Evolutionary conservation across 2,329 filamentous ascomycete species (phyloP), one percentile per base, ranked within the genome.

Genomic region (Fusarium foetens): DNA sequence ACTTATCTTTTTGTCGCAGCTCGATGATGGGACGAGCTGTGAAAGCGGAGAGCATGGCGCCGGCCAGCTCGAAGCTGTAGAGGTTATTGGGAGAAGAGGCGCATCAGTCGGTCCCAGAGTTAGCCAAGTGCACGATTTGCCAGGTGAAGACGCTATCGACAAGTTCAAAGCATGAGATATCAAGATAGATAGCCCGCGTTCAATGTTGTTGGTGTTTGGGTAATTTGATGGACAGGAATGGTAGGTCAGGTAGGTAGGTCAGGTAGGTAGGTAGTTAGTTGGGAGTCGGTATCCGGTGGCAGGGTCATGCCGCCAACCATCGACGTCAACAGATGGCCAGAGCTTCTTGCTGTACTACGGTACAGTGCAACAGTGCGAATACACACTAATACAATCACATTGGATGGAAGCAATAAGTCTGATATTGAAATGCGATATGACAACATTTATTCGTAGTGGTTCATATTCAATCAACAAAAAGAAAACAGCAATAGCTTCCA

Each of bases 21-120:
- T 99, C 96, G 87, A 98, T 93, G 81, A 99, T 95, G 73, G 95
- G 93, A 80, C 94, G 93, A 85, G 96, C 95, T 77, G 93, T 97
- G 85, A 99, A 99, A 80, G 96, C 96, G 84, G 95, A 97, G 84
- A 99, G 92, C 96, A 98, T 98, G 83, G 86, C 86, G 81, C 71
- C 74, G 82, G 79, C 82, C 82, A 84, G 84, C 84, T 81, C 83
- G 73, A 75, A 76, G 77, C 78, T 79, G 75, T 72, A 72, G 66
- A 68, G 66, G 73, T 71, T 80, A 80, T 75, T 63, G 66, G 70
- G 49, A 68, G 63, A 66, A 57, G 76, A 68, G 62, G 74, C 72
- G 76, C 80, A 81, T 82, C 73, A 79, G 80, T 70, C 42, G 68
- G 48, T 51, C 43, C 13, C 35, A 43, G 35, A 23, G 43, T 23